phyloP scores from a whole-genome alignment of 2,329 filamentous ascomycete genomes.

The Simplicillium sp. region DNA sequence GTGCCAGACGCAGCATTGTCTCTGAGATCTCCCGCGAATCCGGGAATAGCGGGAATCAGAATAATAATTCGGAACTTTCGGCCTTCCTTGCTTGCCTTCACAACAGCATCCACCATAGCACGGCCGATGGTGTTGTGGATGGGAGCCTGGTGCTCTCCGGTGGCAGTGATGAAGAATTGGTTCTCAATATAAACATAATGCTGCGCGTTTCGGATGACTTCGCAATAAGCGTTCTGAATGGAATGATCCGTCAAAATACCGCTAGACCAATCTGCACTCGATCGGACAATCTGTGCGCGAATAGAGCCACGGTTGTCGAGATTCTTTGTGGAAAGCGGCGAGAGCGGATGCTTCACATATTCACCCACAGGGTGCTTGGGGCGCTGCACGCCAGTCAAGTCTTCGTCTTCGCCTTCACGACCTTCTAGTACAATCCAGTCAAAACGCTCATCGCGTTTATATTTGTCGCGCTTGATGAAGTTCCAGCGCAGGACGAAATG shows the following conservation, averaged over 20 bases:
- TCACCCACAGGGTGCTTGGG: conserved; percentile 84
- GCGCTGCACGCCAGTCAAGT: conserved; percentile 78
- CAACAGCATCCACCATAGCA: conserved; percentile 84
- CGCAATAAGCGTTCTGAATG: conserved; percentile 79
- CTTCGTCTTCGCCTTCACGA: conserved; percentile 68
- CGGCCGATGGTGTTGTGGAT: conserved; percentile 81
- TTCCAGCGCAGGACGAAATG: conserved; percentile 96
- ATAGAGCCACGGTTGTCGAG: conserved; percentile 61
- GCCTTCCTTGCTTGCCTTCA: conserved; percentile 69
- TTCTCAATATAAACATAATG: conserved; percentile 98
- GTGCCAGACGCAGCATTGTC: conserved; percentile 78
- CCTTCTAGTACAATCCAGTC: conserved; percentile 80
- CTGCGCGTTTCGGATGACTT: conserved; percentile 77
- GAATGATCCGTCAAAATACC: conserved; percentile 78
- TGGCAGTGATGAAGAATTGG: conserved; percentile 96
- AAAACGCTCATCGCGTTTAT: conserved; percentile 76
- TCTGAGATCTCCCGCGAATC: conserved; percentile 85
- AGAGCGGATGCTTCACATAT: conserved; percentile 72
- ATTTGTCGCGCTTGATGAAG: conserved; percentile 94
- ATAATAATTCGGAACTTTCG: conserved; percentile 89
- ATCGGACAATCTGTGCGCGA: conserved; percentile 77
- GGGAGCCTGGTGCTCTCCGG: conserved; percentile 75
- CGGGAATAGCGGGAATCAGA: conserved; percentile 82
- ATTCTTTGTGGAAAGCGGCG: conserved; percentile 57
- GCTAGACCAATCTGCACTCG: conserved; percentile 87